A percentile compares a stretch with the other conserved stretches of the same genome.
phyloP scores from a whole-genome alignment of 2,329 filamentous ascomycete genomes.

The Fusarium sambucinum region DNA sequence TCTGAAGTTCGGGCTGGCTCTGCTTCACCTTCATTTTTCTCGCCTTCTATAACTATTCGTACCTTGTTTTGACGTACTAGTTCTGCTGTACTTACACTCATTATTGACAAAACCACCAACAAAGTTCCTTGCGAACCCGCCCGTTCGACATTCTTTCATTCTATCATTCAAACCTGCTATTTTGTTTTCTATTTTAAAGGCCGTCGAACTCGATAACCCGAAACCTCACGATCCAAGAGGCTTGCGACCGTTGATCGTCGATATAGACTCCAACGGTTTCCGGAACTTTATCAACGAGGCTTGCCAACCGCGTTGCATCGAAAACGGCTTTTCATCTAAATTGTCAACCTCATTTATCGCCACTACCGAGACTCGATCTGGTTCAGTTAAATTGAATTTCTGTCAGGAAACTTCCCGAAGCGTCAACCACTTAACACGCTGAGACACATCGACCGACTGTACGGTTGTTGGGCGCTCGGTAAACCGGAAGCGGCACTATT shows the following conservation, averaged over 20 bases:
- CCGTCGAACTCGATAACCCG: not conserved
- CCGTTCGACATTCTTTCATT: constrained; percentile 45
- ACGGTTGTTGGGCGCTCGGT: constrained; percentile 23
- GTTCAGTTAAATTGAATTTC: constrained; percentile 28
- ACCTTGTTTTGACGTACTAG: constrained; percentile 11
- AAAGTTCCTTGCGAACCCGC: constrained; percentile 40
- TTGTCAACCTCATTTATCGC: constrained; percentile 7
- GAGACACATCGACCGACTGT: constrained; percentile 40
- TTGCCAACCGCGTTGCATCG: constrained; percentile 12
- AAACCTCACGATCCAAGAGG: constrained; percentile 16
- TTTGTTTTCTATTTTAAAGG: constrained; percentile 6
- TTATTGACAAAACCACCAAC: constrained; percentile 25
- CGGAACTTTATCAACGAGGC: constrained; percentile 25
- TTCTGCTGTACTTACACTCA: constrained; percentile 22
- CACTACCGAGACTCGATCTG: constrained; percentile 14
- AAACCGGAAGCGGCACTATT: constrained; percentile 38
- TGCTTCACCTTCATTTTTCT: constrained; percentile 38
- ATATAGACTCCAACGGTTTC: constrained; percentile 34
- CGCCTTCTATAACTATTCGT: constrained; percentile 17
- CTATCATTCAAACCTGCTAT: constrained; percentile 9
- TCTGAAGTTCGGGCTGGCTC: constrained; percentile 43
- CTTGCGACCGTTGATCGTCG: constrained; percentile 31
- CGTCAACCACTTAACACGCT: constrained; percentile 39
- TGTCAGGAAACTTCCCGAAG: constrained; percentile 20
- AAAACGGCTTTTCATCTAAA: constrained; percentile 18